Evolutionary conservation across 1,284 basidiomycete genomes (phyloP).

Genomic region (Pisolithus thermaeus): DNA sequence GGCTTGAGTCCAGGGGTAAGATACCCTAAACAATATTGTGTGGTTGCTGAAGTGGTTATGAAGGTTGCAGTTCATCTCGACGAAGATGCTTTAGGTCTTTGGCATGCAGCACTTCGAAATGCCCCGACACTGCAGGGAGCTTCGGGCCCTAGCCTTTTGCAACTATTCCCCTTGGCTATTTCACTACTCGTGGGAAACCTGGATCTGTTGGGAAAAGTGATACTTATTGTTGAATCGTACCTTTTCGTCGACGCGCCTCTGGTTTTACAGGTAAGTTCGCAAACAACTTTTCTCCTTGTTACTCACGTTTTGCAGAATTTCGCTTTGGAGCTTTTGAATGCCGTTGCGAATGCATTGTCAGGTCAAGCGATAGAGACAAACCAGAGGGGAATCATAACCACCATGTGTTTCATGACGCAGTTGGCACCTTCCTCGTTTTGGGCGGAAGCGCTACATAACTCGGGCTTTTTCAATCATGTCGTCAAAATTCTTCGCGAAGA

Average conservation of each 20-base stretch:
- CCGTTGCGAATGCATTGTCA: slow-evolving; percentile 45
- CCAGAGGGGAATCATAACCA: slow-evolving; percentile 49
- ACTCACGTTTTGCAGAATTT: slow-evolving; percentile 35
- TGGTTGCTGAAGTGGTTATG: slow-evolving; percentile 5
- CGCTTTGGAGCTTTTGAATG: slow-evolving; percentile 49
- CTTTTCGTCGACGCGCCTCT: slow-evolving; percentile 64
- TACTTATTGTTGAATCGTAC: slow-evolving; percentile 76
- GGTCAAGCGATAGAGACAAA: slow-evolving; percentile 48
- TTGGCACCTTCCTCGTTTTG: slow-evolving; percentile 54
- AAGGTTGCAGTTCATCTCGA: slow-evolving; percentile 73
- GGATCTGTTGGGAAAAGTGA: slow-evolving; percentile 67
- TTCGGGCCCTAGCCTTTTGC: slow-evolving; percentile 53
- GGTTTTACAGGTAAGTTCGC: slow-evolving; percentile 57
- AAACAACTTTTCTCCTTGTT: background rate
- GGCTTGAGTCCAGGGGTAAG: slow-evolving; percentile 60
- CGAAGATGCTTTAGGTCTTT: slow-evolving; percentile 71
- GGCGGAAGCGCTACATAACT: slow-evolving; percentile 65
- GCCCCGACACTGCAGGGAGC: slow-evolving; percentile 47
- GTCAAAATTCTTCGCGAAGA: slow-evolving; percentile 55
- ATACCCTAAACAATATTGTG: slow-evolving; percentile 6
- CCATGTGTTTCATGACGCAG: slow-evolving; percentile 56
- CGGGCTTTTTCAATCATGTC: slow-evolving; percentile 61
- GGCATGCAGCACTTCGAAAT: slow-evolving; percentile 72
- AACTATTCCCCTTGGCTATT: slow-evolving; percentile 65
- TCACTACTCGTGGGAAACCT: slow-evolving; percentile 62